These are phyloP conservation scores for Podospora conica DNA, from an alignment of 495 filamentous ascomycete genomes.

Conservation along the genomic window DNA sequence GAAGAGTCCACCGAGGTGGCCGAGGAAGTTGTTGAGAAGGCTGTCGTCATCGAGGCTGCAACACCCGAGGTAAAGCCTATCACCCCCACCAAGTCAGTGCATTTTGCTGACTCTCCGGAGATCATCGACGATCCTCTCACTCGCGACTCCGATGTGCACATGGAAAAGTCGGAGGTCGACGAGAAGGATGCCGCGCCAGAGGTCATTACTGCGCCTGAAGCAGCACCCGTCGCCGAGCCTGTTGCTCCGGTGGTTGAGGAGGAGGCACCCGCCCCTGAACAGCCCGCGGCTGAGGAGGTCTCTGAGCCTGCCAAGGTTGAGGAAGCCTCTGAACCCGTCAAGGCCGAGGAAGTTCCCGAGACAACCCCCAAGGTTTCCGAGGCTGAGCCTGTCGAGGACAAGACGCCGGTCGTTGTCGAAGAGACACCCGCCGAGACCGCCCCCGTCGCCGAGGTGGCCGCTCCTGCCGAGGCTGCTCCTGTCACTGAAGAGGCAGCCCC, in stretches of 20 bases:
- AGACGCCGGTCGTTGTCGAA: neutral
- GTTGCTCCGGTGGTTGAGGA: neutral
- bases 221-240: neutral
- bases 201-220: neutral
- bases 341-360: neutral
- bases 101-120: constrained; percentile 13
- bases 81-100: constrained; percentile 12
- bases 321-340: neutral
- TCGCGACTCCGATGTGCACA: constrained; percentile 12
- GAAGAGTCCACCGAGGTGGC: neutral
- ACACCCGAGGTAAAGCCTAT: constrained; percentile 9
- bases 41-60: neutral
- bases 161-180: neutral
- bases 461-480: constrained; percentile 4
- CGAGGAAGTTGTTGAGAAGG: constrained; percentile 8
- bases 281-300: neutral
- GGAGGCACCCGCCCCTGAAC: neutral
- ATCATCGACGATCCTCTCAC: constrained; percentile 9
- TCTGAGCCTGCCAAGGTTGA: constrained; percentile 8
- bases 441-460: neutral
- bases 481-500: neutral
- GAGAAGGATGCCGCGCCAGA: neutral
- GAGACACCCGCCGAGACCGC: neutral
- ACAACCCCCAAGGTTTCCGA: neutral
- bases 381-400: constrained; percentile 17